phyloP scores from a whole-genome alignment of 2,329 filamentous ascomycete species.

The Geosmithia flava region DNA sequence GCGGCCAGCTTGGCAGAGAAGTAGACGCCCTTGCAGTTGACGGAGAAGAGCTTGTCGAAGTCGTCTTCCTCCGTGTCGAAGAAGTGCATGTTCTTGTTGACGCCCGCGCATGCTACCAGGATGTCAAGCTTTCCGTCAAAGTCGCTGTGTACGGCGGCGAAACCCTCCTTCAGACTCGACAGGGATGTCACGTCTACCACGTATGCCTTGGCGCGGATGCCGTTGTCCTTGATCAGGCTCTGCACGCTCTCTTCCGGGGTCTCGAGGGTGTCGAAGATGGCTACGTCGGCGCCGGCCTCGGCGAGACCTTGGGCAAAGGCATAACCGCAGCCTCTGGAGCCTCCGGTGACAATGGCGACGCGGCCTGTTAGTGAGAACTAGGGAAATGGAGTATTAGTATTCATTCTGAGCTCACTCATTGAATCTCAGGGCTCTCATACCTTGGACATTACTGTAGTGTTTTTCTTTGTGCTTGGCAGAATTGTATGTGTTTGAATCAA shows the following conservation, averaged over 20 bases:
- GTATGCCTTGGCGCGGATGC: constrained; percentile 28
- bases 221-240: constrained; percentile 25
- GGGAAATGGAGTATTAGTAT: no score
- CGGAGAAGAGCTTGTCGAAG: constrained; percentile 49
- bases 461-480: background rate
- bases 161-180: constrained; percentile 34
- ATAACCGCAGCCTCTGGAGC: constrained; percentile 47
- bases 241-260: constrained; percentile 34
- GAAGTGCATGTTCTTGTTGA: constrained; percentile 45
- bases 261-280: constrained; percentile 47
- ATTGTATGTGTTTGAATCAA: background rate
- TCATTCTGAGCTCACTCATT: background rate
- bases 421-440: background rate
- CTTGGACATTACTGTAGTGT: background rate
- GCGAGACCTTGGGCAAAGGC: constrained; percentile 46
- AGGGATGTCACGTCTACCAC: constrained; percentile 35
- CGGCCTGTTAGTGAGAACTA: constrained; percentile 36
- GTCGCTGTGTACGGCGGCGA: constrained; percentile 29
- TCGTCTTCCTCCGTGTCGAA: constrained; percentile 49
- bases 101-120: constrained; percentile 46
- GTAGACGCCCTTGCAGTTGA: constrained; percentile 56
- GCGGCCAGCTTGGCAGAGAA: constrained; percentile 38
- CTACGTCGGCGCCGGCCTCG: constrained; percentile 43
- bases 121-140: constrained; percentile 38
- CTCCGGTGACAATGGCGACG: constrained; percentile 32